Conservation (phyloP, 768 basidiomycete genomes). For the Boletus rubroflammeus region DNA sequence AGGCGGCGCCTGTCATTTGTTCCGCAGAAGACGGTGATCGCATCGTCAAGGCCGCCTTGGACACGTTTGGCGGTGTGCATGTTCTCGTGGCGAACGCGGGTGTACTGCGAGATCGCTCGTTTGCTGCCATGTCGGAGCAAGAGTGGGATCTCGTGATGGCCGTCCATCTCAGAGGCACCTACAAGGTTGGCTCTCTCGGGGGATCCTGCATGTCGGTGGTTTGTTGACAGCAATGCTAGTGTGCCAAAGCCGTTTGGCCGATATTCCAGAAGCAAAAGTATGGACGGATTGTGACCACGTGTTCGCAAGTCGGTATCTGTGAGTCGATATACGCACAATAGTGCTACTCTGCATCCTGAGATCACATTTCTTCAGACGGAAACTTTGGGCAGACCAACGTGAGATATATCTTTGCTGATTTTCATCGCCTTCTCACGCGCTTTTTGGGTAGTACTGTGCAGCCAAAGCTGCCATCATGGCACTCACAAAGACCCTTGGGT, state of each 20-base stretch:
- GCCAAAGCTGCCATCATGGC: conserved; percentile 93
- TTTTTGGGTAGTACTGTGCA: conserved; percentile 64
- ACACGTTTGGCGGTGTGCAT: conserved; percentile 86
- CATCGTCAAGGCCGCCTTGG: conserved; percentile 82
- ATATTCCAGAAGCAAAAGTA: conserved; percentile 95
- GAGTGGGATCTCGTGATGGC: conserved; percentile 94
- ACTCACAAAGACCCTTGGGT: conserved; percentile 82
- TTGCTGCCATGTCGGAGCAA: conserved; percentile 80
- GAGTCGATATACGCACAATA: conserved; percentile 29
- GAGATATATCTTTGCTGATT: conserved; percentile 13
- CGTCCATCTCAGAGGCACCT: conserved; percentile 89
- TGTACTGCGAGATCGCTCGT: conserved; percentile 90
- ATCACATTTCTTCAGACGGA: conserved; percentile 54
- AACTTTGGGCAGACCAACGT: conserved; percentile 95
- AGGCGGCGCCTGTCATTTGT: conserved; percentile 76
- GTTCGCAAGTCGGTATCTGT: conserved; percentile 92
- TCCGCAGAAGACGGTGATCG: conserved; percentile 91
- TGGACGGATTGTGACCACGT: conserved; percentile 93
- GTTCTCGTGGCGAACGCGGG: conserved; percentile 91
- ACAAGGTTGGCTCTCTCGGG: conserved; percentile 51
- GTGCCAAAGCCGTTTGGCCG: conserved; percentile 93
- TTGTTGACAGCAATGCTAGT: conserved; percentile 43
- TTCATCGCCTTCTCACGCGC: not conserved
- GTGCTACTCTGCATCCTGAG: not conserved
- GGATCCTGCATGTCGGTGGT: not conserved